Conservation (phyloP, 345 rosid species). For the Nasturtium officinale region DNA sequence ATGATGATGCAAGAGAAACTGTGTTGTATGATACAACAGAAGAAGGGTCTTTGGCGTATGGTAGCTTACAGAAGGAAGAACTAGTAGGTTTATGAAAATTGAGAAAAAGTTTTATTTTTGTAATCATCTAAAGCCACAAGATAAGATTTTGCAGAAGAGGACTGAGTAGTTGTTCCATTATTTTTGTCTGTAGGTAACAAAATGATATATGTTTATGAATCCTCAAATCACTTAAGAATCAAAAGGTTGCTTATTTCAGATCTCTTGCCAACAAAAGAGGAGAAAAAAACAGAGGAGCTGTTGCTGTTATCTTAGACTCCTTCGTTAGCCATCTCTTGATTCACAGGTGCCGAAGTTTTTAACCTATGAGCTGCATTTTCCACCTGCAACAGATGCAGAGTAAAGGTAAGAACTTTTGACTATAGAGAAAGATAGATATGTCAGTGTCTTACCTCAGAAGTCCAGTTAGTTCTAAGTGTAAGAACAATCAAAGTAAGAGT, state of each 20-base stretch:
- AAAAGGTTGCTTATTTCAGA: slow-evolving; percentile 18
- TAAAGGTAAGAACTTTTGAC: slow-evolving; percentile 4
- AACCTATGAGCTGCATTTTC: slow-evolving; percentile 61
- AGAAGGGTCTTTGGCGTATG: slow-evolving; percentile 36
- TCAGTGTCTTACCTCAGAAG: slow-evolving; percentile 55
- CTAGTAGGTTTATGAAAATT: slow-evolving; percentile 36
- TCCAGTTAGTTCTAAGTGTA: slow-evolving; percentile 81
- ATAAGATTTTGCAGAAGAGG: slow-evolving; percentile 40
- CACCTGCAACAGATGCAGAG: slow-evolving; percentile 51
- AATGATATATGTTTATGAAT: slow-evolving; percentile 25
- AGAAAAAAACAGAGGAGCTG: neutral
- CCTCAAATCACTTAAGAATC: neutral
- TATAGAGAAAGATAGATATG: neutral
- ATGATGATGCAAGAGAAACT: slow-evolving; percentile 33
- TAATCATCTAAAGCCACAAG: slow-evolving; percentile 26
- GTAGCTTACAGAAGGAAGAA: slow-evolving; percentile 35
- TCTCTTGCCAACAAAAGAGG: slow-evolving; percentile 14
- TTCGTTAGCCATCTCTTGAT: slow-evolving; percentile 33
- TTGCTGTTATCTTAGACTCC: slow-evolving; percentile 25
- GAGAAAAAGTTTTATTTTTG: slow-evolving; percentile 15
- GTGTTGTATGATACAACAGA: slow-evolving; percentile 31
- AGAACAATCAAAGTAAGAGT: slow-evolving; percentile 63
- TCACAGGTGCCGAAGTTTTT: slow-evolving; percentile 51
- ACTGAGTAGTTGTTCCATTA: slow-evolving; percentile 27
- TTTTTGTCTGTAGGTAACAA: slow-evolving; percentile 29